These are phyloP conservation scores for Escovopsis weberi DNA, from an alignment of 2,329 filamentous ascomycete species.

Conservation along the genomic window DNA sequence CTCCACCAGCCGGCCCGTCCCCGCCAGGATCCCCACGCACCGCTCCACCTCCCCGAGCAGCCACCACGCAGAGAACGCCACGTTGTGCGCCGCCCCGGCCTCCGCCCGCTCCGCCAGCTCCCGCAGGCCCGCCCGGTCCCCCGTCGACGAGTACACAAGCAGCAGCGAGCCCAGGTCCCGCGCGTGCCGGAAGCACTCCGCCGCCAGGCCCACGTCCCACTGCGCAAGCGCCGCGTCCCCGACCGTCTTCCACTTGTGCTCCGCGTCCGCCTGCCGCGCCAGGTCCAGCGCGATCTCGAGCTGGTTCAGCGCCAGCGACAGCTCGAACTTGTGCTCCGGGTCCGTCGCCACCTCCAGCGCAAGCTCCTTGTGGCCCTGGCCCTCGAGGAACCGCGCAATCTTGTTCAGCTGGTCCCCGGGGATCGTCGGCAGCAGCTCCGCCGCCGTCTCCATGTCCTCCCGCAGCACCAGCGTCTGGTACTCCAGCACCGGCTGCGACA, in stretches of 20 bases:
- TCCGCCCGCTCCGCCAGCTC: constrained; percentile 62
- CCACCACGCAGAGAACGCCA: constrained; percentile 86
- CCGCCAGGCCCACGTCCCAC: constrained; percentile 79
- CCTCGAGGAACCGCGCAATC: constrained; percentile 92
- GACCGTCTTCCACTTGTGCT: constrained; percentile 97
- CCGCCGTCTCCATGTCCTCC: constrained; percentile 82
- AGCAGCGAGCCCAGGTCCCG: constrained; percentile 83
- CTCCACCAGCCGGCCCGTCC: constrained; percentile 69
- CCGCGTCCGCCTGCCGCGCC: constrained; percentile 67
- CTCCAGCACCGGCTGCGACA: constrained; percentile 86
- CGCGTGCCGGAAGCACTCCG: constrained; percentile 84
- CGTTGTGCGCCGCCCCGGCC: constrained; percentile 69
- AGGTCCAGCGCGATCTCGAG: constrained; percentile 76
- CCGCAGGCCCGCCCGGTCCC: constrained; percentile 59
- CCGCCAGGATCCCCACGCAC: constrained; percentile 65
- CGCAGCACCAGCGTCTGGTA: constrained; percentile 94
- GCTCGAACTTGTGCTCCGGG: constrained; percentile 89
- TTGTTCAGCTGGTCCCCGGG: constrained; percentile 94
- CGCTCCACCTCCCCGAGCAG: constrained; percentile 67
- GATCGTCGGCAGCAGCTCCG: constrained; percentile 70
- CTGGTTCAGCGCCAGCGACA: constrained; percentile 70
- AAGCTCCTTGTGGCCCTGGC: constrained; percentile 91
- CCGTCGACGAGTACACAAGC: constrained; percentile 75
- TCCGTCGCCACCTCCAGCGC: constrained; percentile 91
- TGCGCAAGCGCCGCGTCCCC: constrained; percentile 76